Evolutionary conservation across 1,284 basidiomycete genomes (phyloP), one percentile per base, ranked within the genome.

Genomic region (Cerioporus squamosus): DNA sequence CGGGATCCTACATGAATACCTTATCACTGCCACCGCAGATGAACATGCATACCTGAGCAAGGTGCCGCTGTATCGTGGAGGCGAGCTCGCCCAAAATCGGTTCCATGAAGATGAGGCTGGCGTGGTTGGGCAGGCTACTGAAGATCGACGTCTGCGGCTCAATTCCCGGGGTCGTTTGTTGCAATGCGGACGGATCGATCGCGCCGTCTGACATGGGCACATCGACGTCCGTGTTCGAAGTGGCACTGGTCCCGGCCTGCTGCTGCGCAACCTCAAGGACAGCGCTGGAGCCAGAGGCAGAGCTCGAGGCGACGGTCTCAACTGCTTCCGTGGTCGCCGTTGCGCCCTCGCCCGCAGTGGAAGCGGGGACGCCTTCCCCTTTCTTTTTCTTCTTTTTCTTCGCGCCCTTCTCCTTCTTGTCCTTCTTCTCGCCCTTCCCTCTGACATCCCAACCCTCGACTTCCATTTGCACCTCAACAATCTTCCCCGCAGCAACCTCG

Each of bases 51-150:
- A 55, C 55, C 57, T 55, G 55, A 5, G 48, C 53, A 7, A 45
- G 45, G 8, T 57, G 52, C 3, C 36, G 38, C 22, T 55, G 40
- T 17, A 61, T 44, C 12, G 48, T 44, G 3, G 59, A 55, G 29
- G 59, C 50, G 23, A 55, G 38, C 38, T 61, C 62, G 15, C 66
- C 62, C 17, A 66, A 55, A 5, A 69, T 26, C 3, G 68, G 68
- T 10, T 67, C 57, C 62, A 68, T 68, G 59, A 69, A 70, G 10
- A 69, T 53, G n/a, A 65, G 36, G n/a, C 42, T 50, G 24, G 52
- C n/a, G 18, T 57, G 51, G 23, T 53, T 47, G 2, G 57, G 23
- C 2, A 43, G 17, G 23, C 48, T 53, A 42, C 50, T 51, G 48
- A 57, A 62, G 15, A 47, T 20, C 14, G 52, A 51, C 3, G 61